Evolutionary conservation across 305 asterid species (phyloP).

Genomic region (Rubia occidens): DNA sequence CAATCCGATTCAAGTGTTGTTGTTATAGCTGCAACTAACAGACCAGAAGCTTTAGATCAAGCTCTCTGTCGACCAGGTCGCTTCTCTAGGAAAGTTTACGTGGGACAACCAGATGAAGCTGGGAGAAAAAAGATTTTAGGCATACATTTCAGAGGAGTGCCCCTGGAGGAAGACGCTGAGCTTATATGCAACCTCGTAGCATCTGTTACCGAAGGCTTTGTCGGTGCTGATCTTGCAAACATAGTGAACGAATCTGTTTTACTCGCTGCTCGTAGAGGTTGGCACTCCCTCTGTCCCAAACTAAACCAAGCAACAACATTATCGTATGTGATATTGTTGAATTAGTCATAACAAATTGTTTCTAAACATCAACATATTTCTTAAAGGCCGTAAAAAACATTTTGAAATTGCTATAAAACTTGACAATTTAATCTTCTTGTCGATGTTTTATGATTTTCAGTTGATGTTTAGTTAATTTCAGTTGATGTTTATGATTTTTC

Average conservation of each 20-base stretch:
- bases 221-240: slow-evolving; percentile 95
- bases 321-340: too few species aligned
- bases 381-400: too few species aligned
- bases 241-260: slow-evolving; percentile 84
- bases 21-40: slow-evolving; percentile 91
- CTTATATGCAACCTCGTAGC: slow-evolving; percentile 79
- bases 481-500: too few species aligned
- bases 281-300: slow-evolving; percentile 3
- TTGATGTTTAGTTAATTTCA: too few species aligned
- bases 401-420: too few species aligned
- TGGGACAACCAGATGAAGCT: slow-evolving; percentile 87
- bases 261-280: slow-evolving; percentile 98
- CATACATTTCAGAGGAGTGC: slow-evolving; percentile 79
- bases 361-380: too few species aligned
- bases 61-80: slow-evolving; percentile 97
- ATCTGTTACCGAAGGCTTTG: slow-evolving; percentile 81
- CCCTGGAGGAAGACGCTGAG: slow-evolving; percentile 67
- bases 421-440: too few species aligned
- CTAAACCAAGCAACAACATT: too few species aligned
- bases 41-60: slow-evolving; percentile 93
- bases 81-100: slow-evolving; percentile 85
- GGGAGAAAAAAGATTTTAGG: slow-evolving; percentile 85
- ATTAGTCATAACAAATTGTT: too few species aligned
- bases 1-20: slow-evolving; percentile 61
- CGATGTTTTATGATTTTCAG: too few species aligned